Base-by-base conservation (phyloP, 2,329 filamentous ascomycete genomes). In the Corynespora cassiicola region DNA sequence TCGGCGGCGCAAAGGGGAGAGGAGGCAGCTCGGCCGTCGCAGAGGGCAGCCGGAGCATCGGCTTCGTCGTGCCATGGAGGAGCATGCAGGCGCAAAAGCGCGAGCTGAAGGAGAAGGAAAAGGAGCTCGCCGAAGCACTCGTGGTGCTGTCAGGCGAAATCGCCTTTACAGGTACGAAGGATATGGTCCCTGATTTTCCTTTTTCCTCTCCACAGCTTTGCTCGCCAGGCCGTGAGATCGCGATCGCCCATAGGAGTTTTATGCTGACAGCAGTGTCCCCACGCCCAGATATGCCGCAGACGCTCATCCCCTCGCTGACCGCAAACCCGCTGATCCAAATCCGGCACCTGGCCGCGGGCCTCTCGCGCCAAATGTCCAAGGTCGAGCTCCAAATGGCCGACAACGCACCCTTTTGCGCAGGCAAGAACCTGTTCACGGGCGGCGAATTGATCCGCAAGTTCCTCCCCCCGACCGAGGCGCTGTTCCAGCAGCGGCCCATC, bases 51-150 rank as follows among this genome's bases (percentile, higher is more conserved):
- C 61, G 54, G 46, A 64, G 61, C 37, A 66, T 65, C 14, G 56
- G 63, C 39, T 65, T 65, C 14, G 59, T 65, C 10, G 61, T 66
- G 21, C 61, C 63, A 47, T 66, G 61, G 63, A 48, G 61, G 31
- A 61, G 59, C 24, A 64, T 66, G 61, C 61, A 65, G 41, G 54
- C 58, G 9, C 61, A 65, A 37, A 52, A 61, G 38, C 42, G 50
- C 30, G 61, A 66, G 39, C 24, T 65, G 41, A 45, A 48, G 5
- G 58, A 63, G 35, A 64, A 56, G 32, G 63, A 66, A 18, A 66
- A 61, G 30, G 58, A 65, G 40, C 39, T 65, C 18, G 63, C 63
- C 8, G 63, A 66, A 44, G 61, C 59, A 5, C 36, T 66, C 14
- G 63, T 65, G 1, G 58, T 61, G 21, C 46, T 65, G 18, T 55